Base-by-base conservation (phyloP, 768 basidiomycete genomes). In the Boletus vermiculosoides region DNA sequence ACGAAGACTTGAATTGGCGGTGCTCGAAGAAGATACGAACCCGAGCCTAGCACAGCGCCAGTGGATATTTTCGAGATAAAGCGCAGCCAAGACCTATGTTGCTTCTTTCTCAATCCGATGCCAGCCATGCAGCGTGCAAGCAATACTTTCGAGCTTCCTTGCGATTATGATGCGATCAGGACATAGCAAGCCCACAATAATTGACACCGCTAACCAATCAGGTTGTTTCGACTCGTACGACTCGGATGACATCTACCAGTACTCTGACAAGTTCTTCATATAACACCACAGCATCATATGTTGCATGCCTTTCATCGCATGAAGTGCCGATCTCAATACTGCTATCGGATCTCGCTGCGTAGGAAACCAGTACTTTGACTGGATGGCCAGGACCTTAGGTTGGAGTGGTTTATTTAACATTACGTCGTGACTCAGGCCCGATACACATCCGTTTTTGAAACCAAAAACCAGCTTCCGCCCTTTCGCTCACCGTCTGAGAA, bases 101-200 rank as follows among this genome's bases (percentile, higher is more conserved):
- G 18, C 60, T 67, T 67, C 67, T 67, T 22, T 44, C 31, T 56
- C 45, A 44, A 58, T 59, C 55, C 55, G 57, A 63, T 20, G 33
- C 31, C 56, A 44, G 52, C 52, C 51, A 57, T 49, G 31, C 55
- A 57, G 31, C 45, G 44, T 61, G 58, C 53, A 53, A 30, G 36
- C 41, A 57, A 41, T 66, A 39, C 53, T 54, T 11, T 39, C 39
- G 23, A 30, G 30, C 55, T 55, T 65, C 57, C 49, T 44, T 23
- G 34, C 44, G 37, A 58, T 31, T 52, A 41, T 25, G 56, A 47
- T 34, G 34, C 20, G 55, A 39, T 41, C 56, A 16, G 42, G 51
- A 50, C 64, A 55, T 57, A 50, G 57, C 58, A 56, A 59, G 16
- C 33, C 22, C 51, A 44, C 31, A 52, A 33, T 37, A 18, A 39